phyloP scores from a whole-genome alignment of 148 eudicot genomes.

The Amaranthus cruentus region DNA sequence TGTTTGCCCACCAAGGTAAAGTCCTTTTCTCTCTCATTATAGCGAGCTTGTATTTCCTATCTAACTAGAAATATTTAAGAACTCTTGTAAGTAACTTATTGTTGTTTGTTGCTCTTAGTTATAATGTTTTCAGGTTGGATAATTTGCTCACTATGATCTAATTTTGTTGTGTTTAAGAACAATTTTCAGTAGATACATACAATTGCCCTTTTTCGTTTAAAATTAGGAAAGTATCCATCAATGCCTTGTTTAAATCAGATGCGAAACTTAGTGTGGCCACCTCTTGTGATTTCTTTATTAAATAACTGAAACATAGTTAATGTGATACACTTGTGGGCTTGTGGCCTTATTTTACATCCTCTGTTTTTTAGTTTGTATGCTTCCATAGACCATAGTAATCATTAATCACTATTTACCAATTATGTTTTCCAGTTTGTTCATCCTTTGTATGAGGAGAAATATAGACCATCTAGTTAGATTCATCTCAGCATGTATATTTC shows the following conservation, averaged over 20 bases:
- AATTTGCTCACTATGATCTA: slow-evolving; percentile 2
- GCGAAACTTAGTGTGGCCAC: neutral
- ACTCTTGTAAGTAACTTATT: neutral
- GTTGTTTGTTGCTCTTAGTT: neutral
- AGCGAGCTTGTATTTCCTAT: neutral
- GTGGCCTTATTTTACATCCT: too few relatives aligned
- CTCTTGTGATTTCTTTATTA: neutral
- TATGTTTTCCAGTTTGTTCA: neutral
- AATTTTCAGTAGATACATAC: neutral
- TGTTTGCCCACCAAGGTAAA: slow-evolving; percentile 72
- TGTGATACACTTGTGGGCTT: neutral
- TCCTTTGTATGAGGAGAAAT: too few relatives aligned
- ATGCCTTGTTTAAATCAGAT: neutral
- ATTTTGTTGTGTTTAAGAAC: neutral
- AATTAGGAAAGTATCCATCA: neutral
- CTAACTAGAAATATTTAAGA: neutral
- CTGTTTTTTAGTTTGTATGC: too few relatives aligned
- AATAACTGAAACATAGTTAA: neutral
- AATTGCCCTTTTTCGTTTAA: neutral
- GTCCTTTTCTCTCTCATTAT: slow-evolving; percentile 3
- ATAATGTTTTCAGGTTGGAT: neutral
- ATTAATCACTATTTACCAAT: neutral
- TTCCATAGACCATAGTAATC: too few relatives aligned
- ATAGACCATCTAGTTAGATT: too few relatives aligned
- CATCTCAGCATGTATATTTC: too few relatives aligned